Conservation (phyloP, 164 flowering plant genomes). For the Brasenia schreberi region DNA sequence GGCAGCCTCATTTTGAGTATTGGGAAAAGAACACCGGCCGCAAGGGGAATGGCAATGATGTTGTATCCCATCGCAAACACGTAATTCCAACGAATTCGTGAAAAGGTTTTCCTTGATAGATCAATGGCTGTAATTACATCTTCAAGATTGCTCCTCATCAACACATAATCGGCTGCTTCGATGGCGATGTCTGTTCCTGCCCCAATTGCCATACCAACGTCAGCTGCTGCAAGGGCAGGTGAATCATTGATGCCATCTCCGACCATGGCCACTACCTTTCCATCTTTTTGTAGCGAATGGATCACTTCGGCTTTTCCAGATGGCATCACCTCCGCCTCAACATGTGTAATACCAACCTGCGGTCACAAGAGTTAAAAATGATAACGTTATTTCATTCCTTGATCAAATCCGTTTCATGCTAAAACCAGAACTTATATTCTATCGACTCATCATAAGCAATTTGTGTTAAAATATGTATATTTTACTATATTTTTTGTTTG, state of each 20-base stretch:
- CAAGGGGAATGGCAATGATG: conserved; percentile 75
- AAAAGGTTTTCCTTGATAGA: conserved; percentile 83
- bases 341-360: conserved; percentile 85
- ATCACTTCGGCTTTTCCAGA: conserved; percentile 88
- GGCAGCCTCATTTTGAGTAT: conserved; percentile 47
- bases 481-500: too few species aligned
- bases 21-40: conserved; percentile 87
- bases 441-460: too few species aligned
- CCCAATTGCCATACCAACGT: conserved; percentile 97
- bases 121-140: conserved; percentile 94
- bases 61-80: conserved; percentile 95
- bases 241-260: conserved; percentile 99
- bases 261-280: conserved; percentile 87
- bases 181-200: conserved; percentile 99
- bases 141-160: conserved; percentile 88
- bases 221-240: conserved; percentile 97
- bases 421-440: too few species aligned
- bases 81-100: conserved; percentile 68
- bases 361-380: not conserved
- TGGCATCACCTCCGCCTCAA: conserved; percentile 88
- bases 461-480: too few species aligned
- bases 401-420: too few species aligned
- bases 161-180: conserved; percentile 93
- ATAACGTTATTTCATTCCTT: too few species aligned
- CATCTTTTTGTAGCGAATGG: conserved; percentile 60